Evolutionary conservation across 75 land plant species (phyloP).

Genomic region (Picea glauca): DNA sequence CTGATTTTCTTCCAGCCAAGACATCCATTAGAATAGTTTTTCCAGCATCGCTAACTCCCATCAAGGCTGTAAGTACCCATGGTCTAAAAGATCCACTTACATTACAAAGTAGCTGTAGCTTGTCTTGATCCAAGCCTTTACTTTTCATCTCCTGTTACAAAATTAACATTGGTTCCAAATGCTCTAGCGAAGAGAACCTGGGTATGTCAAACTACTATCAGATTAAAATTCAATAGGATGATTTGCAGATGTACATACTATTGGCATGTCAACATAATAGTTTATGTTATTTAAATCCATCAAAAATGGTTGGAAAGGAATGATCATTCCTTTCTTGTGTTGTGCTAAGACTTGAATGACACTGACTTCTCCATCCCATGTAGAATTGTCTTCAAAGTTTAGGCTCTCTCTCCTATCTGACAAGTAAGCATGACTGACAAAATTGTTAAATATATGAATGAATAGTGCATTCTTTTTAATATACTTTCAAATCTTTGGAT

Average conservation of each 20-base stretch:
- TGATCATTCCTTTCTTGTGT: too few species aligned
- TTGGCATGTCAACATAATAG: constrained; percentile 47
- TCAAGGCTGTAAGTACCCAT: constrained; percentile 67
- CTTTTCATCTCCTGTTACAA: too few species aligned
- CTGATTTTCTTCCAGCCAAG: constrained; percentile 15
- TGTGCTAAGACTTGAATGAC: too few species aligned
- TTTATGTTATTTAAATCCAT: constrained; percentile 26
- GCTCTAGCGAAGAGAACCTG: too few species aligned
- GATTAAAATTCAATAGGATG: neutral
- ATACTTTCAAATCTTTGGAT: too few species aligned
- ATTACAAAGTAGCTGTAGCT: constrained; percentile 18
- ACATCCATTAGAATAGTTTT: constrained; percentile 83
- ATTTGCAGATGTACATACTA: constrained; percentile 31
- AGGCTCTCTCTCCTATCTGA: too few species aligned
- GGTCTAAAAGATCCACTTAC: constrained; percentile 77
- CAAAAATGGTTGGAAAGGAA: constrained; percentile 30
- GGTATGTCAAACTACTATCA: too few species aligned
- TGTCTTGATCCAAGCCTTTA: too few species aligned
- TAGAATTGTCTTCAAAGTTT: neutral
- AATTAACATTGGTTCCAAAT: too few species aligned
- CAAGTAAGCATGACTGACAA: too few species aligned
- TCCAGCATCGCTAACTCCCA: constrained; percentile 75
- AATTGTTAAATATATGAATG: too few species aligned
- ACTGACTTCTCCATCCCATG: neutral
- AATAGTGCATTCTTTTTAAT: too few species aligned